A percentile compares a stretch with the other conserved stretches of the same genome.
Evolutionary conservation across 2,329 filamentous ascomycete genomes (phyloP).

Genomic region (Diaporthe sp.): DNA sequence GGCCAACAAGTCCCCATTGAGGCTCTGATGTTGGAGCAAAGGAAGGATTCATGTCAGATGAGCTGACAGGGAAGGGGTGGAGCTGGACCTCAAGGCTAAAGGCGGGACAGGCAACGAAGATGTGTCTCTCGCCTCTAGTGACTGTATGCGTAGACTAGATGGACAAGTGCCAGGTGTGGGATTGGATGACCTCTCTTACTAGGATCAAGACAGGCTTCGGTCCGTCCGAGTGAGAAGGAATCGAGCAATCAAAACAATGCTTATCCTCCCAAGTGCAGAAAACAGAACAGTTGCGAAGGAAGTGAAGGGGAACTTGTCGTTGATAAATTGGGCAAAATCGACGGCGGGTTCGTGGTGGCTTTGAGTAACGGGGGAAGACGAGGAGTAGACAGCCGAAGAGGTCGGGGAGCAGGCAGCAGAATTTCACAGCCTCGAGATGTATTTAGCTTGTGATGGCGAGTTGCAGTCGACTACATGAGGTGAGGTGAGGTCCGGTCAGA

Average conservation of each 20-base stretch:
- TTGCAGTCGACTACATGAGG: slow-evolving; percentile 21
- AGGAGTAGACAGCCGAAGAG: slow-evolving; percentile 1
- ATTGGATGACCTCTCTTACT: slow-evolving; percentile 3
- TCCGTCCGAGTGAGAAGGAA: slow-evolving; percentile 3
- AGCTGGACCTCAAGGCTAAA: slow-evolving; percentile 21
- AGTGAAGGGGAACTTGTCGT: slow-evolving; percentile 7
- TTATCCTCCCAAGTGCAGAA: not conserved
- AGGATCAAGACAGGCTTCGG: not conserved
- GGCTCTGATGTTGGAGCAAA: slow-evolving; percentile 30
- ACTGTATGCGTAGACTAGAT: not conserved
- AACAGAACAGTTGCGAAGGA: not conserved
- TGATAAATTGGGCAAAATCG: slow-evolving; percentile 36
- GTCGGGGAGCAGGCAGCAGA: slow-evolving; percentile 36
- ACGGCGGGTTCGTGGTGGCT: not conserved
- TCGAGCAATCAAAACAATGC: not conserved
- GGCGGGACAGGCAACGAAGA: slow-evolving; percentile 30
- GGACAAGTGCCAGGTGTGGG: not conserved
- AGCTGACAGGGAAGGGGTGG: slow-evolving; percentile 9
- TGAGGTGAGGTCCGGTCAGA: not conserved
- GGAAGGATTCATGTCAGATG: slow-evolving; percentile 39
- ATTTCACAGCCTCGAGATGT: slow-evolving; percentile 37
- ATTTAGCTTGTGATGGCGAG: slow-evolving; percentile 6
- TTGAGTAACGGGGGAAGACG: slow-evolving; percentile 11
- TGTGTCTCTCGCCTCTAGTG: not conserved
- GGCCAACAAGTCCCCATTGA: slow-evolving; percentile 35